Evolutionary conservation across 2,329 filamentous ascomycete genomes (phyloP), one percentile per base, ranked within the genome.

Genomic region (Metarhizium rileyi): DNA sequence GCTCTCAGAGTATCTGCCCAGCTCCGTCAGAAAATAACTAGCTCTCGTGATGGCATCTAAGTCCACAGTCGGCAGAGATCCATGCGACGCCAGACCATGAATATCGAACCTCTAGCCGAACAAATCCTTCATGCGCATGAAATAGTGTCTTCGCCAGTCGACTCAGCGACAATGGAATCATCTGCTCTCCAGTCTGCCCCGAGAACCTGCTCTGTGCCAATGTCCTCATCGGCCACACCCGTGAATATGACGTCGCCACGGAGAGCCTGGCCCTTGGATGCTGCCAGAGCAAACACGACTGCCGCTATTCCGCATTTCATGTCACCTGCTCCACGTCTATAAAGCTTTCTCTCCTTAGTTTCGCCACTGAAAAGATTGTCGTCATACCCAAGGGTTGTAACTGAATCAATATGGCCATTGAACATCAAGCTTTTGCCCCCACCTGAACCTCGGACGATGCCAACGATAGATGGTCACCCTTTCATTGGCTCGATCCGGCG

Each of bases 151-250:
- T 70, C 58, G 43, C 64, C 59, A 0, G 73, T 77, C 0, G 75
- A 72, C 49, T 78, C 75, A 1, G 61, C 66, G 2, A 79, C 67
- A 1, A 80, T 60, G 5, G 76, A 76, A 0, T 62, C 75, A 49
- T 79, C 74, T 1, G 76, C 73, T 27, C 64, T 64, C 76, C 75
- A 80, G 1, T 76, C 76, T 2, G 74, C 73, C 10, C 62, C 63
- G 1, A 80, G 57, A 0, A 79, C 53, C 38, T 78, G 66, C 50
- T 72, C 68, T 0, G 76, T 80, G 1, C 76, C 76, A 10, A 73
- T 71, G 26, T 80, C 77, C 48, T 80, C 76, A 41, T 80, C 76
- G 0, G 76, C 71, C 3, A 80, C 76, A 1, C 70, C 75, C 0
- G 75, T 66, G 5, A 80, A 63, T 8, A 80, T 72, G 8, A 79